phyloP scores from a whole-genome alignment of 129 eudicot genomes.

The Flaveria ramosissima region DNA sequence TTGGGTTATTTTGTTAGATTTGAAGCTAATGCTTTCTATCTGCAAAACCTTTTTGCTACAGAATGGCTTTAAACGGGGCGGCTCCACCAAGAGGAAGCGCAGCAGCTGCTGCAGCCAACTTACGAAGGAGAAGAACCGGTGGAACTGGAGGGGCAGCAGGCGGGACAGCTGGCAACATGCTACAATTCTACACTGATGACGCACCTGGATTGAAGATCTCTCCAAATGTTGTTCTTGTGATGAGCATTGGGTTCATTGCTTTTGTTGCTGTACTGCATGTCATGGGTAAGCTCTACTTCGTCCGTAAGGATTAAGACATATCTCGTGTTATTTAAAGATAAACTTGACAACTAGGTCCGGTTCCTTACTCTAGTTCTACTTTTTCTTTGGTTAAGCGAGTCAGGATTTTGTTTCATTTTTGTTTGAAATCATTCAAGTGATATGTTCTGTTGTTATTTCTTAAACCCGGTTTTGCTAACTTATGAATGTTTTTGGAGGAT shows the following conservation, averaged over 20 bases:
- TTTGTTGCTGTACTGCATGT: constrained; percentile 17
- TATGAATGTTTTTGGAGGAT: neutral
- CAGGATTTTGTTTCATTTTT: neutral
- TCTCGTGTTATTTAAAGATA: neutral
- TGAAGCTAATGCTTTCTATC: neutral
- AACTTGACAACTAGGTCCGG: neutral
- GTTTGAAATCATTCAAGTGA: neutral
- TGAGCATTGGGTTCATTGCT: constrained; percentile 14
- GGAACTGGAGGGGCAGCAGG: constrained; percentile 1
- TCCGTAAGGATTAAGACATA: neutral
- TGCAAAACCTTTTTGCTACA: neutral
- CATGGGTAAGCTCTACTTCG: constrained; percentile 20
- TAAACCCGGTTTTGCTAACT: neutral
- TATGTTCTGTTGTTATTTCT: neutral
- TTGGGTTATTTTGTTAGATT: neutral
- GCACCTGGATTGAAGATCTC: constrained; percentile 17
- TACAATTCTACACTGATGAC: constrained; percentile 14
- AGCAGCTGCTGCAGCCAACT: constrained; percentile 17
- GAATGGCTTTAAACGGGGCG: constrained; percentile 14
- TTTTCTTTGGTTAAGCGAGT: neutral
- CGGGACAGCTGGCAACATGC: constrained; percentile 22
- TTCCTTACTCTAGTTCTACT: neutral
- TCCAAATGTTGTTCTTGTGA: constrained; percentile 18
- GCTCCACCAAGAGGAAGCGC: constrained; percentile 17
- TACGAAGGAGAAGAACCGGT: constrained; percentile 1